Evolutionary conservation across 2,329 filamentous ascomycete genomes (phyloP).

Genomic region (Purpureocillium takamizusanense): DNA sequence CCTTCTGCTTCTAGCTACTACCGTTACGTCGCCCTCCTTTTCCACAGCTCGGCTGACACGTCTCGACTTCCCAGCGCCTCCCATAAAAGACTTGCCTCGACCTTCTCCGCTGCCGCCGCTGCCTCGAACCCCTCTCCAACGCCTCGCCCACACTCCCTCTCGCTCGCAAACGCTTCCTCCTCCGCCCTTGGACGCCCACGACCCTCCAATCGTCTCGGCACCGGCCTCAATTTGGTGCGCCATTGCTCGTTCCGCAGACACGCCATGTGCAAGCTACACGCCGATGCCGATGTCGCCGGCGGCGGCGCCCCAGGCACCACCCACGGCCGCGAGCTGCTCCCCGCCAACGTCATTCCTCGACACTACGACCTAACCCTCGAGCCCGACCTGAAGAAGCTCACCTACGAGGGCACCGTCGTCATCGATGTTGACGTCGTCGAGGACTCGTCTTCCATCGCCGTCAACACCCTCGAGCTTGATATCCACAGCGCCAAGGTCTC

Average conservation of each 20-base stretch:
- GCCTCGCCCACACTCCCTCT: no score
- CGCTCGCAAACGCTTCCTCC: no score
- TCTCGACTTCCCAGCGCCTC: conserved; percentile 1
- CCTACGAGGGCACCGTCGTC: conserved; percentile 72
- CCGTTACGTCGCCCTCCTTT: no score
- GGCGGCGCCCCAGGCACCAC: conserved; percentile 12
- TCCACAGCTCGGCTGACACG: not conserved
- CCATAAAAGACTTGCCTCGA: conserved; percentile 2
- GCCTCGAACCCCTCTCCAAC: not conserved
- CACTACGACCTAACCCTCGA: conserved; percentile 92
- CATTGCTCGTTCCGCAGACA: conserved; percentile 67
- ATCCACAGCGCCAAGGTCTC: conserved; percentile 54
- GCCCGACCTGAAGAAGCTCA: conserved; percentile 80
- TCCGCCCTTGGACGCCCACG: not conserved
- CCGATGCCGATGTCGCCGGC: conserved; percentile 22
- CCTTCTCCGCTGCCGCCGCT: not conserved
- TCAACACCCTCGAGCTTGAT: conserved; percentile 82
- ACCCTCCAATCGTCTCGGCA: no score
- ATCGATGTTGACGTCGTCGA: conserved; percentile 84
- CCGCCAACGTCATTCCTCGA: conserved; percentile 80
- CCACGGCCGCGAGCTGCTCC: conserved; percentile 66
- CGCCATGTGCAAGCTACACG: conserved; percentile 55
- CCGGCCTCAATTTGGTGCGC: conserved; percentile 22
- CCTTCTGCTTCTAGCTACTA: conserved; percentile 4
- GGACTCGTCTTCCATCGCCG: conserved; percentile 73